A percentile compares a stretch with the other conserved stretches of the same genome.
Evolutionary conservation across 305 asterid species (phyloP).

Genomic region (Coffea humblotiana): DNA sequence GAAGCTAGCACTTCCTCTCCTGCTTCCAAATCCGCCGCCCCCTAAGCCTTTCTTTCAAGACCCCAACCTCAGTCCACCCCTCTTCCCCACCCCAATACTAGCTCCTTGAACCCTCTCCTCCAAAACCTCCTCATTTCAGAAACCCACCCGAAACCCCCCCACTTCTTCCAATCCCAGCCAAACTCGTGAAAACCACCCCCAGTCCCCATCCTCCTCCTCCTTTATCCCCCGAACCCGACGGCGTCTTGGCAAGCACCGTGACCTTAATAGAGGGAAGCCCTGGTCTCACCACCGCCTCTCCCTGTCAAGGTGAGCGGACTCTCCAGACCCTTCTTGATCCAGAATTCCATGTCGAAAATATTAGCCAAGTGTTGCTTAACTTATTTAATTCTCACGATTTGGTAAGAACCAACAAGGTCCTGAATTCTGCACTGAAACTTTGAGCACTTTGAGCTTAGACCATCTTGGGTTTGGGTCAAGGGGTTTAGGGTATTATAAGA

Average conservation of each 20-base stretch:
- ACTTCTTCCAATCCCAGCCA: conserved; percentile 15
- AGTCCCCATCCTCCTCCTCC: conserved; percentile 26
- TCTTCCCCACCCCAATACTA: conserved; percentile 38
- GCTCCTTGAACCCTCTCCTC: conserved; percentile 35
- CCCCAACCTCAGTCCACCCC: conserved; percentile 32
- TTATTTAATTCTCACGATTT: conserved; percentile 28
- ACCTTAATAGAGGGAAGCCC: conserved; percentile 81
- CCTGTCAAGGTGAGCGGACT: conserved; percentile 63
- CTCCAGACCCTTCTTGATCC: conserved; percentile 56
- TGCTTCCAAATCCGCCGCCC: conserved; percentile 83
- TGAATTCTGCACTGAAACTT: conserved; percentile 31
- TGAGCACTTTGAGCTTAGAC: conserved; percentile 37
- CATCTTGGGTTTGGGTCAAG: conserved; percentile 63
- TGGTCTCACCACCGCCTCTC: conserved; percentile 78
- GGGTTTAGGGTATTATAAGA: conserved; percentile 65
- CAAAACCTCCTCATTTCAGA: conserved; percentile 28
- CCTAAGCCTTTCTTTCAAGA: conserved; percentile 68
- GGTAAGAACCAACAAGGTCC: conserved; percentile 14
- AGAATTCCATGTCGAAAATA: conserved; percentile 39
- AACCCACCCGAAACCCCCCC: conserved; percentile 21
- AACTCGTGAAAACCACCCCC: conserved; percentile 6
- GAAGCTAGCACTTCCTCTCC: conserved; percentile 72
- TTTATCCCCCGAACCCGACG: conserved; percentile 49
- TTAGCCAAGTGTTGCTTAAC: conserved; percentile 39
- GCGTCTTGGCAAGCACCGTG: conserved; percentile 64